phyloP scores from a whole-genome alignment of 2,329 filamentous ascomycete species.

The Hypomyces rosellus region DNA sequence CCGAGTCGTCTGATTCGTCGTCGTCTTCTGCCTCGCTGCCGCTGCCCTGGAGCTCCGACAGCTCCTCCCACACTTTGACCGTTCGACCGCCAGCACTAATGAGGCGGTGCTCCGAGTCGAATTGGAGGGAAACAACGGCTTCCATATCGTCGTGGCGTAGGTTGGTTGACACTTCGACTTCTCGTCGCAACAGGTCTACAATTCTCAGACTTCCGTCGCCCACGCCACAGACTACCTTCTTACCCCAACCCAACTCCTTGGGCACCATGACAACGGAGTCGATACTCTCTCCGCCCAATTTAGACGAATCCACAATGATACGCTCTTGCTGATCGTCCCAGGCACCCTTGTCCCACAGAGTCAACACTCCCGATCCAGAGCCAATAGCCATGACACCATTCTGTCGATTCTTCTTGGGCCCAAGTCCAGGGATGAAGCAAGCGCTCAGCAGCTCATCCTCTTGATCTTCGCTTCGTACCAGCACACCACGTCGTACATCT shows the following conservation, averaged over 20 bases:
- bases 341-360: constrained; percentile 86
- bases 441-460: constrained; percentile 88
- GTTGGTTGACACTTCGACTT: constrained; percentile 59
- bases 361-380: constrained; percentile 71
- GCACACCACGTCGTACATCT: constrained; percentile 77
- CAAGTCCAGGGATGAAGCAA: constrained; percentile 68
- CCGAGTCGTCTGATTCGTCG: constrained; percentile 35
- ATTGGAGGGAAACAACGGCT: constrained; percentile 72
- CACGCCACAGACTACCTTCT: constrained; percentile 71
- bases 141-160: constrained; percentile 77
- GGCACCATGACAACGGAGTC: constrained; percentile 72
- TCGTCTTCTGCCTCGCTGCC: constrained; percentile 45
- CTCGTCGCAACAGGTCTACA: constrained; percentile 67
- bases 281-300: constrained; percentile 65
- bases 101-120: constrained; percentile 79
- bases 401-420: constrained; percentile 56
- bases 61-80: constrained; percentile 90
- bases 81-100: constrained; percentile 81
- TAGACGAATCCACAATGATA: constrained; percentile 64
- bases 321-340: constrained; percentile 96
- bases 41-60: constrained; percentile 45
- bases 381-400: constrained; percentile 75
- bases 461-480: constrained; percentile 88
- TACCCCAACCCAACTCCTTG: constrained; percentile 60
- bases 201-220: constrained; percentile 76